phyloP scores from a whole-genome alignment of 2,329 filamentous ascomycete genomes.

The Lecanicillium sp. region DNA sequence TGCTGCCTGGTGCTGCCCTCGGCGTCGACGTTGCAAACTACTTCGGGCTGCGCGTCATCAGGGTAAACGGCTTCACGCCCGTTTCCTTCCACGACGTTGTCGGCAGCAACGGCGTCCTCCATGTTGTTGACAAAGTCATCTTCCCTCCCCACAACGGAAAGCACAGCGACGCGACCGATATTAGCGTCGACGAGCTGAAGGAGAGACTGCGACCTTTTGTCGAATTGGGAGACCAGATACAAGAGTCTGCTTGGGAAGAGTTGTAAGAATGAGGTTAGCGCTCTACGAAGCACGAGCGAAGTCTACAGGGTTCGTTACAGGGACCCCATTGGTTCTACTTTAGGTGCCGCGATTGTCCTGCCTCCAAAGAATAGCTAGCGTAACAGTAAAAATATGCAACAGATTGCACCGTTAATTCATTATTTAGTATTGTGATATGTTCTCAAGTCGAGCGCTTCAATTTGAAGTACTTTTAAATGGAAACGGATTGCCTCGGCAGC shows the following conservation, averaged over 20 bases:
- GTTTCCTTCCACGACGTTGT: slow-evolving; percentile 65
- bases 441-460: too few relatives aligned
- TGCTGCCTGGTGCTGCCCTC: slow-evolving; percentile 60
- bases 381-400: too few relatives aligned
- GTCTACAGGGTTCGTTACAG: too few relatives aligned
- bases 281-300: too few relatives aligned
- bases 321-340: too few relatives aligned
- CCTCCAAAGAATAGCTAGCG: too few relatives aligned
- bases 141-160: slow-evolving; percentile 60
- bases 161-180: slow-evolving; percentile 8
- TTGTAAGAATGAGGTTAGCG: too few relatives aligned
- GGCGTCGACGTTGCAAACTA: slow-evolving; percentile 65
- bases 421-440: too few relatives aligned
- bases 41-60: slow-evolving; percentile 63
- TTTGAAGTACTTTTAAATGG: too few relatives aligned
- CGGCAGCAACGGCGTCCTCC: slow-evolving; percentile 75
- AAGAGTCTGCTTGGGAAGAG: background rate
- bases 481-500: too few relatives aligned
- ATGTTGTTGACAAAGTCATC: slow-evolving; percentile 66
- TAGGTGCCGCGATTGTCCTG: too few relatives aligned
- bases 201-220: slow-evolving; percentile 21
- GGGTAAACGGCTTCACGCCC: slow-evolving; percentile 65
- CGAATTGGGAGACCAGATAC: background rate
- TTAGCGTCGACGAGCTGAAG: slow-evolving; percentile 16
- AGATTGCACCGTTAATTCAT: too few relatives aligned